A percentile compares a stretch with the other conserved stretches of the same genome.
Conservation (phyloP, 345 rosid genomes). For the Populus tremula region DNA sequence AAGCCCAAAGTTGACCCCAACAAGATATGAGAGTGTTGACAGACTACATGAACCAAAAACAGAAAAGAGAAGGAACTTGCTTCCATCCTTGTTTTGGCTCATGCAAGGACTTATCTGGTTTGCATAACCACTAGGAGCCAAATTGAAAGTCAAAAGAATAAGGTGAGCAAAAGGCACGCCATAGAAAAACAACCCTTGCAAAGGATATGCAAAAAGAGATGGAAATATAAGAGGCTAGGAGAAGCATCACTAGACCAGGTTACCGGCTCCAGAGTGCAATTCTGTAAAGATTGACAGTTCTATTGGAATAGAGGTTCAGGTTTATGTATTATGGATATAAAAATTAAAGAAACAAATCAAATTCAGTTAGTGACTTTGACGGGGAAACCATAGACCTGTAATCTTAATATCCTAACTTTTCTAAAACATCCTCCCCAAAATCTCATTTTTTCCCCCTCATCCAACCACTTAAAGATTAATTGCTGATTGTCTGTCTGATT, state of each 20-base stretch:
- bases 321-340: too few relatives aligned
- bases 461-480: background rate
- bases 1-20: background rate
- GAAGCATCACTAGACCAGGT: background rate
- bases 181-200: background rate
- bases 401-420: background rate
- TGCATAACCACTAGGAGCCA: slow-evolving; percentile 80
- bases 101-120: slow-evolving; percentile 94
- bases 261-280: background rate
- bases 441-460: background rate
- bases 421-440: background rate
- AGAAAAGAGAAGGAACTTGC: slow-evolving; percentile 39
- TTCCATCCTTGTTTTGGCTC: slow-evolving; percentile 82
- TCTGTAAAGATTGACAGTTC: background rate
- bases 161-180: background rate
- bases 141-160: background rate
- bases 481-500: background rate
- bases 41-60: background rate
- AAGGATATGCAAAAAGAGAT: background rate
- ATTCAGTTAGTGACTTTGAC: background rate
- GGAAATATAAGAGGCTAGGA: background rate
- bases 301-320: background rate
- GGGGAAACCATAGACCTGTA: background rate
- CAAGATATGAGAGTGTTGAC: background rate
- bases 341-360: background rate